Conservation (phyloP, 1,284 basidiomycete genomes). For the Microstroma glucosiphilum region DNA sequence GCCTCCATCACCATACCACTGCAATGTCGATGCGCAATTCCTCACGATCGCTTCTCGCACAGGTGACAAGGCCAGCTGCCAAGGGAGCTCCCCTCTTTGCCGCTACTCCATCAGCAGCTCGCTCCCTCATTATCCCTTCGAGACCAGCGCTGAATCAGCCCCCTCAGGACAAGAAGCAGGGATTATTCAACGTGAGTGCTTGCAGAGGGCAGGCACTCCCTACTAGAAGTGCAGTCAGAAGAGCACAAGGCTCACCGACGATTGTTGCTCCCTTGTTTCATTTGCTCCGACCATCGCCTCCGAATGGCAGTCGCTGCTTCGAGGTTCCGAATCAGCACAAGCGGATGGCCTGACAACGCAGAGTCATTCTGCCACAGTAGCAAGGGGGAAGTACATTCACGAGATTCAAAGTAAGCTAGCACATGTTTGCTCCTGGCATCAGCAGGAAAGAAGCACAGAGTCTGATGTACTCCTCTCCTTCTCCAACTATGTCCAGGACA, state of each 20-base stretch:
- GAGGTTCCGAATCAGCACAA: conserved; percentile 37
- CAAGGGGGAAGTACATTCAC: conserved; percentile 42
- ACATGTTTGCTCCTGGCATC: no score
- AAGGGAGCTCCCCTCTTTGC: no score
- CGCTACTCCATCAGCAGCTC: no score
- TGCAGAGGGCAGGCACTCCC: not conserved
- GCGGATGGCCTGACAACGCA: conserved; percentile 28
- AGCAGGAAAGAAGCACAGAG: no score
- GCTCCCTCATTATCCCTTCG: no score
- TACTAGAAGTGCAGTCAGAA: not conserved
- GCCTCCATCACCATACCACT: no score
- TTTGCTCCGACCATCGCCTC: not conserved
- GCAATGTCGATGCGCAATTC: no score
- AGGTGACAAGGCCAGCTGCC: no score
- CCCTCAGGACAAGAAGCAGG: not conserved
- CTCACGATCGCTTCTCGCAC: no score
- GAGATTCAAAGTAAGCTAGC: conserved; percentile 34
- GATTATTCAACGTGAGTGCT: not conserved
- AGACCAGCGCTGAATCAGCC: no score
- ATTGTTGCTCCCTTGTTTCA: no score
- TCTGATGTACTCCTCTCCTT: not conserved
- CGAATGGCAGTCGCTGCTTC: conserved; percentile 25
- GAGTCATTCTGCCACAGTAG: conserved; percentile 29
- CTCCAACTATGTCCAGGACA: conserved; percentile 15
- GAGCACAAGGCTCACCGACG: not conserved